phyloP scores from a whole-genome alignment of 1,284 basidiomycete genomes.

The Ceratobasidium theobromae region DNA sequence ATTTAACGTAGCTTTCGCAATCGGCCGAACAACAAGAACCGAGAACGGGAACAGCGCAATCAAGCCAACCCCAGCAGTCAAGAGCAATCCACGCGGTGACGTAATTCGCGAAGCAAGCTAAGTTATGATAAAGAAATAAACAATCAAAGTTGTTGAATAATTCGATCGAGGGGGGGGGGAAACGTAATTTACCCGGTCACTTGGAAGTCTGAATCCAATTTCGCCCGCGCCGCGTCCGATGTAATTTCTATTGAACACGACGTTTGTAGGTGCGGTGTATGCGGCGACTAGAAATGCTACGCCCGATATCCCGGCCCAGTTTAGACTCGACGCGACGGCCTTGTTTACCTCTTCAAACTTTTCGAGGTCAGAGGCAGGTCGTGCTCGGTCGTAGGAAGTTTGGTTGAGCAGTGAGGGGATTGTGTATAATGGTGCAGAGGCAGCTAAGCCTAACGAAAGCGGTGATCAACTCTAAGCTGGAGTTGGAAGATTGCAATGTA shows the following conservation, averaged over 20 bases:
- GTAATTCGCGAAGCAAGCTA: constrained; percentile 9
- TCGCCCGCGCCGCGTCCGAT: constrained; percentile 13
- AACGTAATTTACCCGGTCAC: neutral
- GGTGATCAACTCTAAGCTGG: neutral
- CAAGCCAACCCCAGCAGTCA: constrained; percentile 13
- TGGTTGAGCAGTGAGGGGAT: constrained; percentile 15
- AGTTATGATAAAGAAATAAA: too few relatives aligned
- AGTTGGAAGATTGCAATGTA: neutral
- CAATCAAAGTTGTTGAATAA: neutral
- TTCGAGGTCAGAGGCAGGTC: constrained; percentile 21
- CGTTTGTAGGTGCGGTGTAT: neutral
- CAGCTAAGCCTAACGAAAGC: constrained; percentile 6
- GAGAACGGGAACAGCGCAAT: constrained; percentile 3
- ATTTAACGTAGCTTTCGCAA: neutral
- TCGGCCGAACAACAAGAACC: constrained; percentile 10
- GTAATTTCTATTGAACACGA: constrained; percentile 14
- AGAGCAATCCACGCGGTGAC: constrained; percentile 5
- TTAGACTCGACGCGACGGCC: constrained; percentile 10
- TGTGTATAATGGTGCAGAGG: constrained; percentile 20
- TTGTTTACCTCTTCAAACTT: constrained; percentile 28
- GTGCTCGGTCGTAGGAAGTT: constrained; percentile 8
- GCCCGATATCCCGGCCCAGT: constrained; percentile 13
- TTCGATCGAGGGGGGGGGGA: neutral
- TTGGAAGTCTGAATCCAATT: constrained; percentile 6
- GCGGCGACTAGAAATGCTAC: constrained; percentile 20